Base-by-base conservation (phyloP, 768 basidiomycete species). In the Leccinum arenicola region DNA sequence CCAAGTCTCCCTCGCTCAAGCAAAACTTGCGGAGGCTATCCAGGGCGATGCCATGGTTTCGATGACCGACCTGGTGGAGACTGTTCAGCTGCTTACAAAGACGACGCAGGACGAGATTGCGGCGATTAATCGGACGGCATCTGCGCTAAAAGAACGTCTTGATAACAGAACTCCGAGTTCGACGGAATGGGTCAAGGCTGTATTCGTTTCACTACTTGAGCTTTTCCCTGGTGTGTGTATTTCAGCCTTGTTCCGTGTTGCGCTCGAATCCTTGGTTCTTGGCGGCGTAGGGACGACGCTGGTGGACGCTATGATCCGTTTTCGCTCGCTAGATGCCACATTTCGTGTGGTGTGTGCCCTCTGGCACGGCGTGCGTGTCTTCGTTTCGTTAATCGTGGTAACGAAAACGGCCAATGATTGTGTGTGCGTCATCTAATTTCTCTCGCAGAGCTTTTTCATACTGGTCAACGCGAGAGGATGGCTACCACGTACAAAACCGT, bases 51-150 rank as follows among this genome's bases (percentile, higher is more conserved):
- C 76, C 5, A 62, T 73, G 7, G 56, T 64, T 35, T 75, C 78
- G 21, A 77, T 78, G 50, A 55, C 63, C 15, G 64, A 65, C 10
- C 75, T 85, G 9, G 69, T 66, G 10, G 64, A 70, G 21, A 68
- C 73, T 0, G 62, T 85, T 25, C 61, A 72, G 8, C 68, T 73
- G 11, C 67, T 84, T 21, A 75, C 77, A 1, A 64, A 66, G 33
- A 75, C 73, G 10, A 75, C 81, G 3, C 76, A 74, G 21, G 57
- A 63, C 15, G 82, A 83, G 61, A 68, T 86, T 38, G 72, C 76
- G 55, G 76, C 74, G 57, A 78, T 86, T 55, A 82, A 80, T 51
- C 74, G 68, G 19, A 80, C 84, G 21, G 75, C 78, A 3, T 62
- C 60, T 49, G 60, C 62, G 3, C 57, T 74, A 25, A 73, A 64